Conservation (phyloP, 179 eudicot genomes). For the Dionaea muscipula region DNA sequence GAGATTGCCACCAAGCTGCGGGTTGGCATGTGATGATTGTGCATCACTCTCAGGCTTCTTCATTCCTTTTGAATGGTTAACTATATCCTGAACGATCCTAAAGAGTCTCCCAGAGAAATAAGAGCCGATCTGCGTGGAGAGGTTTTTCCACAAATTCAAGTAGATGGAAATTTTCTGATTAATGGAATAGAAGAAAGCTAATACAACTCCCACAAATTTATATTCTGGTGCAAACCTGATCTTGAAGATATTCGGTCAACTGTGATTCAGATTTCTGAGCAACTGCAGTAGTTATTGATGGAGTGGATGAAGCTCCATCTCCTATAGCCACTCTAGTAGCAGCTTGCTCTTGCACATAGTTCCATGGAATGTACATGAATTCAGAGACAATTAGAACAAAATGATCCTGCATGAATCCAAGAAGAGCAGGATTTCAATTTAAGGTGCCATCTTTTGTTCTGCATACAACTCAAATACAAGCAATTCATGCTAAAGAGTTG, state of each 20-base stretch:
- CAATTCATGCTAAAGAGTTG: neutral
- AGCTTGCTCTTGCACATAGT: conserved; percentile 49
- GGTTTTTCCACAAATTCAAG: conserved; percentile 6
- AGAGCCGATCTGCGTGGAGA: conserved; percentile 56
- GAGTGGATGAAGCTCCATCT: conserved; percentile 63
- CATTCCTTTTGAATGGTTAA: conserved; percentile 39
- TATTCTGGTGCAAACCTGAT: conserved; percentile 39
- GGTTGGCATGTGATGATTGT: conserved; percentile 19
- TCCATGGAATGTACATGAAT: conserved; percentile 84
- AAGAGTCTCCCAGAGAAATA: conserved; percentile 65
- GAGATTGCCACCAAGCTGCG: conserved; percentile 19
- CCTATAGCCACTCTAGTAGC: conserved; percentile 31
- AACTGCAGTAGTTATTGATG: conserved; percentile 75
- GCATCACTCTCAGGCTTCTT: conserved; percentile 32
- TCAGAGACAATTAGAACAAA: conserved; percentile 75
- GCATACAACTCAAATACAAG: neutral
- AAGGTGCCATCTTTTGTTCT: neutral
- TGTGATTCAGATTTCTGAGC: conserved; percentile 65
- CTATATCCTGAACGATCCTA: conserved; percentile 52
- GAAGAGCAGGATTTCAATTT: conserved; percentile 1
- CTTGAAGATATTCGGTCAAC: conserved; percentile 53
- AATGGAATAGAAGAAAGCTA: neutral
- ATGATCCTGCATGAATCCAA: conserved; percentile 47
- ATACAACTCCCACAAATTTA: neutral
- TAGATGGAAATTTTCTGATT: neutral